phyloP scores from a whole-genome alignment of 2,329 filamentous ascomycete species.

The Talaromyces rugulosus region DNA sequence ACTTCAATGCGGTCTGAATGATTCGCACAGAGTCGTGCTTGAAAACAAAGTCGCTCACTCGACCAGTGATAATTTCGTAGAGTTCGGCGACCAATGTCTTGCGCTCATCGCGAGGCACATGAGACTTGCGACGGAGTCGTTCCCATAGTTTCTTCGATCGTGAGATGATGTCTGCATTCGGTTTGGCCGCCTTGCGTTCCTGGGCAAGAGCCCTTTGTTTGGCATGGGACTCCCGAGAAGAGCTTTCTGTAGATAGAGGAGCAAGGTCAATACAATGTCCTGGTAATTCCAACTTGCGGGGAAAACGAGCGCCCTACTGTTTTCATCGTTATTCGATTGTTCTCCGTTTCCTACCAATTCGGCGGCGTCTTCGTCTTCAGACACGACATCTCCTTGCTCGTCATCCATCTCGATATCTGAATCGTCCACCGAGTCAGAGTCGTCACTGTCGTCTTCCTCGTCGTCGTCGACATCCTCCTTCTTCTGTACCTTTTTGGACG shows the following conservation, averaged over 20 bases:
- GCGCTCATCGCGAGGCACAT: conserved; percentile 84
- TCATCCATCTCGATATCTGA: conserved; percentile 54
- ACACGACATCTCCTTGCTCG: conserved; percentile 25
- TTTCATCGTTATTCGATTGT: background rate
- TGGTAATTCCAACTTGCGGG: background rate
- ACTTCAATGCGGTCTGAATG: conserved; percentile 95
- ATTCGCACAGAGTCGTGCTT: conserved; percentile 98
- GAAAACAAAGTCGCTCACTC: conserved; percentile 92
- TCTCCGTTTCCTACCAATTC: background rate
- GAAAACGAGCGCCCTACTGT: background rate
- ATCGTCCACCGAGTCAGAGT: conserved; percentile 31
- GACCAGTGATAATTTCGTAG: conserved; percentile 84
- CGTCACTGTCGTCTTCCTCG: conserved; percentile 49
- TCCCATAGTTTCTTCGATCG: conserved; percentile 98
- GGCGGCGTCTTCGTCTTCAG: conserved; percentile 20
- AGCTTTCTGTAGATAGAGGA: conserved; percentile 51
- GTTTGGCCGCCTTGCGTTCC: conserved; percentile 89
- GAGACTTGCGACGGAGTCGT: conserved; percentile 83
- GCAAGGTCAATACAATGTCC: conserved; percentile 4
- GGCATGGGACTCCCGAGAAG: conserved; percentile 78
- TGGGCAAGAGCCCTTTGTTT: conserved; percentile 86
- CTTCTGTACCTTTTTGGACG: conserved; percentile 29
- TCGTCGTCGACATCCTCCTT: conserved; percentile 37
- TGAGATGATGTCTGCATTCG: conserved; percentile 81
- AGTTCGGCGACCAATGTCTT: conserved; percentile 83